These are phyloP conservation scores for Leccinum subatratum DNA, from an alignment of 1,284 basidiomycete genomes.

Conservation along the genomic window DNA sequence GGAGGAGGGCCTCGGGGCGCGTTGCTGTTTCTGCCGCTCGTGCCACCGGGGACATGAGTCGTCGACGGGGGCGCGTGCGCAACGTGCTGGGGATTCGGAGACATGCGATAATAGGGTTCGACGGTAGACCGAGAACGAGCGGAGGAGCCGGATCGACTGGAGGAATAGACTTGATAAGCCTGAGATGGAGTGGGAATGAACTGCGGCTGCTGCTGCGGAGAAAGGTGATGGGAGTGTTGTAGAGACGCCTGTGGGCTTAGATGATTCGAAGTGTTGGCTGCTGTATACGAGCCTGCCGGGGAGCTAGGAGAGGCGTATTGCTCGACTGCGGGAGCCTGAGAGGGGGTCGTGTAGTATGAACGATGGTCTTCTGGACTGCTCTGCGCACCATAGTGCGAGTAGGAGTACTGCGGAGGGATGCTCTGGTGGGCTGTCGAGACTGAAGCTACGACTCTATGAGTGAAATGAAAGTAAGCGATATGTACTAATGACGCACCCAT, in stretches of 20 bases:
- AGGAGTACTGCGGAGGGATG: slow-evolving; percentile 20
- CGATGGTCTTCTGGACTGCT: slow-evolving; percentile 24
- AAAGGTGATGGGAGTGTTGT: slow-evolving; percentile 28
- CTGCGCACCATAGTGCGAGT: slow-evolving; percentile 23
- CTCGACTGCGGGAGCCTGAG: slow-evolving; percentile 19
- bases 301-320: slow-evolving; percentile 25
- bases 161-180: slow-evolving; percentile 40
- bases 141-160: slow-evolving; percentile 29
- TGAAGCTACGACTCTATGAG: slow-evolving; percentile 9
- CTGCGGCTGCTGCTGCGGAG: slow-evolving; percentile 28
- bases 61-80: slow-evolving; percentile 23
- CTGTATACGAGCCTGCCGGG: slow-evolving; percentile 22
- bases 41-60: slow-evolving; percentile 15
- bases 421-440: slow-evolving; percentile 22
- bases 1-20: slow-evolving; percentile 16
- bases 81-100: slow-evolving; percentile 34
- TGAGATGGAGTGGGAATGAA: slow-evolving; percentile 57
- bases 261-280: slow-evolving; percentile 28
- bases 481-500: slow-evolving; percentile 23
- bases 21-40: slow-evolving; percentile 15
- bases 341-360: slow-evolving; percentile 25
- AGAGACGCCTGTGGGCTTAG: slow-evolving; percentile 29
- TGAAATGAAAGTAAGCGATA: slow-evolving; percentile 8
- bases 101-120: slow-evolving; percentile 38
- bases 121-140: slow-evolving; percentile 28